These are phyloP conservation scores for Sphaerobolus stellatus DNA, from an alignment of 1,284 basidiomycete genomes.

Conservation along the genomic window DNA sequence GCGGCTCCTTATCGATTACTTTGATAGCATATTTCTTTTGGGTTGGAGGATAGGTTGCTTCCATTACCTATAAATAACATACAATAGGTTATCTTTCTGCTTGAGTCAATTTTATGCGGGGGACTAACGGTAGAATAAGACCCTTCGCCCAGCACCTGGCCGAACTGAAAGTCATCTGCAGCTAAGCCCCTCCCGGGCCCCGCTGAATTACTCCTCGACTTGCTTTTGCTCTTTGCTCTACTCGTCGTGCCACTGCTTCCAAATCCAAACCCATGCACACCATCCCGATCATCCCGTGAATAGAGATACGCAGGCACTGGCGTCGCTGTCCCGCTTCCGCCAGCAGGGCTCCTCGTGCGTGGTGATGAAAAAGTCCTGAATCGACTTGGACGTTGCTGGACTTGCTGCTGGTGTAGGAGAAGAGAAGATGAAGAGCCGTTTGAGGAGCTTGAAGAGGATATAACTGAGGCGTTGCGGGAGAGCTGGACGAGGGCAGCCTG, in stretches of 20 bases:
- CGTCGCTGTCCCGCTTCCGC: conserved; percentile 33
- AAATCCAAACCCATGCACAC: not conserved
- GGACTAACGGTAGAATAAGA: conserved; percentile 72
- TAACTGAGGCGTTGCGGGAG: conserved; percentile 73
- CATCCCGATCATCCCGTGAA: not conserved
- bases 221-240: conserved; percentile 37
- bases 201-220: conserved; percentile 26
- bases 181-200: conserved; percentile 46
- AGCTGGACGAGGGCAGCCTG: conserved; percentile 54
- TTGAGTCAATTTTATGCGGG: conserved; percentile 10
- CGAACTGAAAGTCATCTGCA: conserved; percentile 68
- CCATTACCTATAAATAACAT: conserved; percentile 52
- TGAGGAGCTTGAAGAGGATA: conserved; percentile 65
- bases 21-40: conserved; percentile 74
- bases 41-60: conserved; percentile 53
- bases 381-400: conserved; percentile 54
- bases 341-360: conserved; percentile 46
- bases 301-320: conserved; percentile 30
- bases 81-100: too few species aligned
- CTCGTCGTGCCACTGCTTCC: conserved; percentile 29
- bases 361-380: conserved; percentile 67
- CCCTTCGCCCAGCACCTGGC: conserved; percentile 71
- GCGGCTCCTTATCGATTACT: conserved; percentile 72
- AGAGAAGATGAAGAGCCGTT: conserved; percentile 52
- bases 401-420: conserved; percentile 44